These are phyloP conservation scores for Auriscalpium orientale DNA, from an alignment of 768 basidiomycete species.

Conservation along the genomic window DNA sequence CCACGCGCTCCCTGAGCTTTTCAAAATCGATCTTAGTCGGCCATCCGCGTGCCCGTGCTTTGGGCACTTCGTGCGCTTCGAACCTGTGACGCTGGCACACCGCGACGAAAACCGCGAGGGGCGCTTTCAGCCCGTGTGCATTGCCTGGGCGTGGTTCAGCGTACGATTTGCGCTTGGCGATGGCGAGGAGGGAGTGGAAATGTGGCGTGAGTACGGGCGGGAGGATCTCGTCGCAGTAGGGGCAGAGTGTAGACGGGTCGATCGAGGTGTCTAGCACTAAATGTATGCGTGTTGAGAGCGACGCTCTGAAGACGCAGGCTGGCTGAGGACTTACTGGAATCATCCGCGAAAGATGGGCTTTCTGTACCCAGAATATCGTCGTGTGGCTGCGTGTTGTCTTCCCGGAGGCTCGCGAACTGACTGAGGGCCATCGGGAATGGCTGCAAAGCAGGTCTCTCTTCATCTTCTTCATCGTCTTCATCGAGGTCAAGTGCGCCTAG, in stretches of 20 bases:
- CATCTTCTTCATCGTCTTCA: conserved; percentile 3
- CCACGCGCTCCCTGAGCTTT: conserved; percentile 44
- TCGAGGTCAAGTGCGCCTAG: neutral
- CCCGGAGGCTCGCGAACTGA: neutral
- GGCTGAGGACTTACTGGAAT: conserved; percentile 11
- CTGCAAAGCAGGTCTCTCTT: conserved; percentile 1
- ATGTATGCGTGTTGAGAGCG: neutral
- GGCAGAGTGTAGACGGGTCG: conserved; percentile 68
- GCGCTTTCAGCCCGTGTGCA: conserved; percentile 50
- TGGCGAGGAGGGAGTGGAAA: conserved; percentile 45
- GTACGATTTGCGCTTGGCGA: conserved; percentile 45
- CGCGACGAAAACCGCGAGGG: conserved; percentile 46
- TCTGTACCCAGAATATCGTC: too few relatives aligned
- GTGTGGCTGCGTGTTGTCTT: neutral
- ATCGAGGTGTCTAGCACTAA: conserved; percentile 44
- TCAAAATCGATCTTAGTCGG: conserved; percentile 66
- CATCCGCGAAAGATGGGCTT: neutral
- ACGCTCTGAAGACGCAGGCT: neutral
- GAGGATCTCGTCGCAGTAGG: conserved; percentile 70
- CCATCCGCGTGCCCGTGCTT: conserved; percentile 68
- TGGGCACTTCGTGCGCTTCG: conserved; percentile 64
- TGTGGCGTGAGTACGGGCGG: conserved; percentile 55
- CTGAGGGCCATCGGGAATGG: conserved; percentile 12
- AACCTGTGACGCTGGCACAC: conserved; percentile 77
- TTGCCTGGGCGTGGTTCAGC: conserved; percentile 63